These are phyloP conservation scores for Xerocomellus amylosporus DNA, from an alignment of 768 basidiomycete genomes.

Conservation along the genomic window DNA sequence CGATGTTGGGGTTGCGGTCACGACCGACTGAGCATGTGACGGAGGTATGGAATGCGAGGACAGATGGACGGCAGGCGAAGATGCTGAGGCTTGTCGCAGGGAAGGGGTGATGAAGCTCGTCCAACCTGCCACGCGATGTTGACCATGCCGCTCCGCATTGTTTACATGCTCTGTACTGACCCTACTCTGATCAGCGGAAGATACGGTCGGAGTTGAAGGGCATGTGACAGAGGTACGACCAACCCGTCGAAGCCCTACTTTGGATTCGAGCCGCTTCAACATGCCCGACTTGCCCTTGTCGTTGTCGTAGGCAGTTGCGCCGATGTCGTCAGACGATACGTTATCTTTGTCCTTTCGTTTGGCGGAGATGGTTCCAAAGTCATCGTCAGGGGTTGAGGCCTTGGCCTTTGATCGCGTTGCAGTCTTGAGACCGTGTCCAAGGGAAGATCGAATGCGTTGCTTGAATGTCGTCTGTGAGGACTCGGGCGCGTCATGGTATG, in stretches of 20 bases:
- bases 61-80: constrained; percentile 69
- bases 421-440: constrained; percentile 64
- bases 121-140: constrained; percentile 49
- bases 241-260: constrained; percentile 47
- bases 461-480: constrained; percentile 52
- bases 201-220: constrained; percentile 40
- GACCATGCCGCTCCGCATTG: constrained; percentile 38
- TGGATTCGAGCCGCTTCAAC: constrained; percentile 48
- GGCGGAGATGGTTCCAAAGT: constrained; percentile 40
- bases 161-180: constrained; percentile 29
- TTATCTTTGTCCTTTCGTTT: constrained; percentile 45
- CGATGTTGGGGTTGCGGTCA: constrained; percentile 48
- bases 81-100: constrained; percentile 66
- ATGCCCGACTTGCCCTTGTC: constrained; percentile 45
- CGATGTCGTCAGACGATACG: constrained; percentile 30
- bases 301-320: constrained; percentile 34
- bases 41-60: constrained; percentile 56
- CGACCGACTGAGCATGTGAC: constrained; percentile 47
- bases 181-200: constrained; percentile 24
- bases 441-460: constrained; percentile 57
- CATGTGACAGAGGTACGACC: constrained; percentile 40
- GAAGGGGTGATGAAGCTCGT: constrained; percentile 65
- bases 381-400: constrained; percentile 37
- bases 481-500: constrained; percentile 35
- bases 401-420: constrained; percentile 58